A percentile compares a stretch with the other conserved stretches of the same genome.
These are phyloP conservation scores for Microdochium trichocladiopsis DNA, from an alignment of 2,329 filamentous ascomycete genomes.

Conservation along the genomic window DNA sequence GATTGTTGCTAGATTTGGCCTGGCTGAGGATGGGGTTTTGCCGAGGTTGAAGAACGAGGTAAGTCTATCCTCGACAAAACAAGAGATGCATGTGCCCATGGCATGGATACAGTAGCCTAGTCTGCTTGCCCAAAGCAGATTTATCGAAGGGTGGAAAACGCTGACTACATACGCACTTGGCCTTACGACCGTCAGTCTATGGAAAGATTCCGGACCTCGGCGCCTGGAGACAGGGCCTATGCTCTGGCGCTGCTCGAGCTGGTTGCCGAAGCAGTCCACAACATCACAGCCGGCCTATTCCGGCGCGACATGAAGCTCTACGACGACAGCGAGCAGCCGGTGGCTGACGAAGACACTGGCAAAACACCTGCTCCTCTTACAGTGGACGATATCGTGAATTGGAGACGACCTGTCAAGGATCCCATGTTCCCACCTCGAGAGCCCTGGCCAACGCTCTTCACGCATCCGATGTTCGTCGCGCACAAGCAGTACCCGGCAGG, in stretches of 20 bases:
- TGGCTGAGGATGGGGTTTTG: no score
- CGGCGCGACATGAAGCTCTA: slow-evolving; percentile 5
- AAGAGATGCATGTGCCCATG: no score
- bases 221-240: slow-evolving; percentile 7
- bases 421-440: slow-evolving; percentile 2
- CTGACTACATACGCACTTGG: no score
- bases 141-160: no score
- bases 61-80: no score
- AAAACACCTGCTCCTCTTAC: neutral
- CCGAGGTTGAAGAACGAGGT: neutral
- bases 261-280: slow-evolving; percentile 10
- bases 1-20: neutral
- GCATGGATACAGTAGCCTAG: no score
- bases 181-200: slow-evolving; percentile 3
- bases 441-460: slow-evolving; percentile 8
- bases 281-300: slow-evolving; percentile 11
- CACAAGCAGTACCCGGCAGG: slow-evolving; percentile 13
- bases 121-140: no score
- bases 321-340: neutral
- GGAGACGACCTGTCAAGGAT: slow-evolving; percentile 3
- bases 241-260: slow-evolving; percentile 9
- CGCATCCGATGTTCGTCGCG: slow-evolving; percentile 7
- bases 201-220: slow-evolving; percentile 5
- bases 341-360: no score
- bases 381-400: slow-evolving; percentile 4